Evolutionary conservation across 805 yeast genomes (phyloP), one percentile per base, ranked within the genome.

Genomic region (Metschnikowia lochheadii): DNA sequence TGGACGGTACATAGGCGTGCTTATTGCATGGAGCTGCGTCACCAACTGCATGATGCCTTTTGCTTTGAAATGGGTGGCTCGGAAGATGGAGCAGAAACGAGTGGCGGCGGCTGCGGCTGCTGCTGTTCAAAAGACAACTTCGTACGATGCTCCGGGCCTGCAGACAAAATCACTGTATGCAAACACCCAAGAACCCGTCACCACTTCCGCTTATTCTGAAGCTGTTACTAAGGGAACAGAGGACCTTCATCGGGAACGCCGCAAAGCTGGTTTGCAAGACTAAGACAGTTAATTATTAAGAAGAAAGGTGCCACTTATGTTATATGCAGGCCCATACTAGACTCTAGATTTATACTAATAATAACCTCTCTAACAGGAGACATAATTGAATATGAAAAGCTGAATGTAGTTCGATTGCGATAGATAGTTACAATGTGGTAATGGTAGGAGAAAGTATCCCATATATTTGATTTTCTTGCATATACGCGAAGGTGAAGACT

Each of bases 1-100:
- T 58, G 73, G 72, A 5, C 55, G 66, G 18, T 58, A 68, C 40
- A 57, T 68, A 21, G 73, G 73, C 1, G 52, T 69, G 8, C 58
- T 69, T 44, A 17, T 56, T n/a, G 65, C 63, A 0, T 69, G 73
- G 73, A 64, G 63, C 32, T 52, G 66, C 13, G 52, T 58, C 2
- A 55, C 68, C 37, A 68, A 68, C 45, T 42, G 52, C 4, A 46
- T 49, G 7, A 53, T 67, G 59, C 69, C 70, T 11, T 62, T 63
- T 39, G 58, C 55, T 0, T 57, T 69, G 68, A 65, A 55, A 35
- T 56, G 55, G 52, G 50, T 54, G 2, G 49, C 51, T 5, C 45
- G 29, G 6, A 46, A 44, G 32, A 51, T 53, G 53, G 38, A 48
- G 38, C 39, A 49, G 36, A 32, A 43, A 23, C 54, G 52, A 31